A percentile compares a stretch with the other conserved stretches of the same genome.
Evolutionary conservation across 306 rosid genomes (phyloP).

Genomic region (Medicago lupulina): DNA sequence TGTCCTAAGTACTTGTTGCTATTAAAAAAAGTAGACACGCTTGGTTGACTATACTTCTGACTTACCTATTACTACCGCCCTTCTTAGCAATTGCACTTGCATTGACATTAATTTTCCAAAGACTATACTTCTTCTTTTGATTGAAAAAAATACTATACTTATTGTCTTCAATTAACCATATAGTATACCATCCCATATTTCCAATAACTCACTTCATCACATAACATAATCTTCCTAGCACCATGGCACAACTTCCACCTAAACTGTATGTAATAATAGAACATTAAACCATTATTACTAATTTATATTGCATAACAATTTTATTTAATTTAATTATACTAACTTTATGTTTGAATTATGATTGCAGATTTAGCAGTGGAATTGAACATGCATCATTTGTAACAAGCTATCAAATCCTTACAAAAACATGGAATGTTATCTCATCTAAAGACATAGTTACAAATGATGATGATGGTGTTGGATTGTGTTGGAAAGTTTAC

Average conservation of each 20-base stretch:
- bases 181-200: neutral
- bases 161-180: no score
- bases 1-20: no score
- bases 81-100: neutral
- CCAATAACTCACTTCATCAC: neutral
- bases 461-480: neutral
- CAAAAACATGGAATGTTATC: conserved; percentile 46
- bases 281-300: no score
- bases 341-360: neutral
- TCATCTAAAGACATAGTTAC: neutral
- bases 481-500: conserved; percentile 14
- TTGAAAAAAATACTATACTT: neutral
- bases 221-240: no score
- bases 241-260: no score
- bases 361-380: conserved; percentile 66
- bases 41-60: neutral
- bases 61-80: neutral
- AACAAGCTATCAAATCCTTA: conserved; percentile 43
- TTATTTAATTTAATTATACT: neutral
- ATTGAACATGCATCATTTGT: conserved; percentile 45
- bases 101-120: neutral
- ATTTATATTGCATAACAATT: neutral
- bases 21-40: neutral
- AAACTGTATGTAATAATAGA: no score
- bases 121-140: neutral